phyloP scores from a whole-genome alignment of 768 basidiomycete genomes.

The Pisolithus microcarpus region DNA sequence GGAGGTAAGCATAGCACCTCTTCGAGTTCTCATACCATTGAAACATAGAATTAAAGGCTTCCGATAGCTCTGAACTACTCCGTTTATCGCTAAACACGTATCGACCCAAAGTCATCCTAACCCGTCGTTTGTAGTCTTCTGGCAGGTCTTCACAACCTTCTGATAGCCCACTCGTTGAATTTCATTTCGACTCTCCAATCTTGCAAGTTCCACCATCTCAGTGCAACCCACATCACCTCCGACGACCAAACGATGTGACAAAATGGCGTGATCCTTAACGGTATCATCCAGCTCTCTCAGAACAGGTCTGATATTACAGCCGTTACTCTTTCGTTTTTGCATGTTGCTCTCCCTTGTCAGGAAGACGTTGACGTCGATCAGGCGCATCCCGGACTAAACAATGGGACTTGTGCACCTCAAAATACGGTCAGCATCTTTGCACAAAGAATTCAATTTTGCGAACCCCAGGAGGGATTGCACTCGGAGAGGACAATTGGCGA shows the following conservation, averaged over 20 bases:
- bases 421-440: too few relatives aligned
- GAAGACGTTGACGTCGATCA: background rate
- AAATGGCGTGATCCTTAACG: background rate
- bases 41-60: constrained; percentile 12
- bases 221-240: background rate
- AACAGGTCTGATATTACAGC: background rate
- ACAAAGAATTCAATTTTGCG: too few relatives aligned
- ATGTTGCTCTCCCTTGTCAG: background rate
- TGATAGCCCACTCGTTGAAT: background rate
- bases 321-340: background rate
- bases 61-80: constrained; percentile 15
- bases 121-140: constrained; percentile 1
- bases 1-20: constrained; percentile 13
- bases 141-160: constrained; percentile 1
- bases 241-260: background rate
- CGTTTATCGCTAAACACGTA: constrained; percentile 13
- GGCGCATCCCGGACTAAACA: background rate
- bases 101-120: constrained; percentile 9
- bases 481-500: too few relatives aligned
- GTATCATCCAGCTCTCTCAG: background rate
- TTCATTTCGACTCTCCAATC: background rate
- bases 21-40: constrained; percentile 12
- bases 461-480: too few relatives aligned
- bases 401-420: too few relatives aligned
- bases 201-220: background rate